A percentile compares a stretch with the other conserved stretches of the same genome.
phyloP scores from a whole-genome alignment of 495 filamentous ascomycete species.

The Penicillium cosmopolitanum region DNA sequence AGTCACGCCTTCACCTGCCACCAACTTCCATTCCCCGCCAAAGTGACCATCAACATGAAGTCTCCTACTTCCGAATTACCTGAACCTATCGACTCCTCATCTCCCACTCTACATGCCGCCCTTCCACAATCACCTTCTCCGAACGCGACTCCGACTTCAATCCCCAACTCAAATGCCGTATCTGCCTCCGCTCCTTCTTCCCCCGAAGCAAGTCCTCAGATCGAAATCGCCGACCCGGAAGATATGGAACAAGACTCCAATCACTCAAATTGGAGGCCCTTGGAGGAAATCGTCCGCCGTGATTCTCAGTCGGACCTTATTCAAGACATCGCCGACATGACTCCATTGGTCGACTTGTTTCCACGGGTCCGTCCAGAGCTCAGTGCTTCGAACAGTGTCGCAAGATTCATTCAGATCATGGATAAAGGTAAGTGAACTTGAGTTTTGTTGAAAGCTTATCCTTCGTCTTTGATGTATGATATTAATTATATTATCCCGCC shows the following conservation, averaged over 20 bases:
- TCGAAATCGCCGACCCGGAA: slow-evolving; percentile 59
- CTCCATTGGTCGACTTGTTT: slow-evolving; percentile 38
- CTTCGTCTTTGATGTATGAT: not conserved
- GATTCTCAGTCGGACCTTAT: slow-evolving; percentile 36
- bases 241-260: slow-evolving; percentile 55
- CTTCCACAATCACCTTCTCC: slow-evolving; percentile 5
- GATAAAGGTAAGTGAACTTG: slow-evolving; percentile 45
- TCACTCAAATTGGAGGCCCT: slow-evolving; percentile 46
- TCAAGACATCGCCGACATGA: slow-evolving; percentile 33
- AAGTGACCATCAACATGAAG: slow-evolving; percentile 62
- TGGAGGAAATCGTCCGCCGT: slow-evolving; percentile 42
- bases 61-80: slow-evolving; percentile 35
- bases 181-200: slow-evolving; percentile 52
- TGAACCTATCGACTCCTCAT: slow-evolving; percentile 15
- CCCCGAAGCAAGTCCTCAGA: slow-evolving; percentile 54
- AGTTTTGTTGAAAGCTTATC: not conserved
- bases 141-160: slow-evolving; percentile 23
- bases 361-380: slow-evolving; percentile 17
- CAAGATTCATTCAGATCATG: slow-evolving; percentile 37
- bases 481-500: slow-evolving; percentile 13
- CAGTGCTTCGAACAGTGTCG: not conserved
- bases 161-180: slow-evolving; percentile 23
- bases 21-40: slow-evolving; percentile 36
- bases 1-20: not conserved
- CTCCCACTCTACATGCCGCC: slow-evolving; percentile 13